phyloP scores from a whole-genome alignment of 169 alveolate genomes.

The Amoebophrya sp. region DNA sequence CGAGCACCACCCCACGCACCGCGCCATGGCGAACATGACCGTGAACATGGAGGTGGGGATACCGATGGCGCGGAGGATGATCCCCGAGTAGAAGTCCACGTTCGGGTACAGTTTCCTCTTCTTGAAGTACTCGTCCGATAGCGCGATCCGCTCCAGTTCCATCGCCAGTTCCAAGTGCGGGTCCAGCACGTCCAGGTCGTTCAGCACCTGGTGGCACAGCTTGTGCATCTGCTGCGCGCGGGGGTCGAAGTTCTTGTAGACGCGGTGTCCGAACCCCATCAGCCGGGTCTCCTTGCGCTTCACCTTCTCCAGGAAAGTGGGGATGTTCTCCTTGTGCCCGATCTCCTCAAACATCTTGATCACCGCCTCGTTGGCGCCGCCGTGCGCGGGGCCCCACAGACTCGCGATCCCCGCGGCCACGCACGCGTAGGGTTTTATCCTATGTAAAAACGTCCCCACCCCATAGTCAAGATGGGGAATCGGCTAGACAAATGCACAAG shows the following conservation, averaged over 20 bases:
- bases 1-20: conserved; percentile 78
- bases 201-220: conserved; percentile 61
- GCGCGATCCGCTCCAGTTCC: conserved; percentile 57
- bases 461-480: too few relatives aligned
- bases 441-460: neutral
- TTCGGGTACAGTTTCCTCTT: conserved; percentile 78
- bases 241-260: conserved; percentile 79
- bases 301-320: conserved; percentile 57
- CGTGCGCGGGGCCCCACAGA: conserved; percentile 81
- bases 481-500: too few relatives aligned
- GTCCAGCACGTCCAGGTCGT: conserved; percentile 49
- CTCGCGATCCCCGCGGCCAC: conserved; percentile 75
- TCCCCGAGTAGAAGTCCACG: conserved; percentile 81
- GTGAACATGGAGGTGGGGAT: conserved; percentile 71
- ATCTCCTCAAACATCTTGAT: conserved; percentile 65
- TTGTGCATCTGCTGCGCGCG: conserved; percentile 61
- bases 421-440: conserved; percentile 70
- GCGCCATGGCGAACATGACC: conserved; percentile 72
- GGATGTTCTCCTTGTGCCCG: conserved; percentile 58
- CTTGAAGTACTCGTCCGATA: conserved; percentile 68
- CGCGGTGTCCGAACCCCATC: conserved; percentile 86
- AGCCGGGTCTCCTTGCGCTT: conserved; percentile 64
- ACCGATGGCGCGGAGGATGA: conserved; percentile 65
- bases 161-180: conserved; percentile 60
- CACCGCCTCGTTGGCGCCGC: conserved; percentile 85